Evolutionary conservation across 2,329 filamentous ascomycete species (phyloP).

Genomic region (Mariannaea sp.): DNA sequence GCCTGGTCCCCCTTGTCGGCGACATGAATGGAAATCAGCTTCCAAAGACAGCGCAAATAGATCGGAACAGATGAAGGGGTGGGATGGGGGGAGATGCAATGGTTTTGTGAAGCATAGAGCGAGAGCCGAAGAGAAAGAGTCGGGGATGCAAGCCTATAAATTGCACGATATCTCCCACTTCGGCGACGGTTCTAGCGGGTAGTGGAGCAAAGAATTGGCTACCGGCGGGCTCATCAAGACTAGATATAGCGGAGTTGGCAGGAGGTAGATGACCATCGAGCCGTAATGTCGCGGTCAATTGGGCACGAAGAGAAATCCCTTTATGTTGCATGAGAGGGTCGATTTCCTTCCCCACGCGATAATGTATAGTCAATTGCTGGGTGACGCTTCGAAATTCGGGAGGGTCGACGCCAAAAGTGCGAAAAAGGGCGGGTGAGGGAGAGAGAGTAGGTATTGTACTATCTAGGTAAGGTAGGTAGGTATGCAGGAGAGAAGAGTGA

Average conservation of each 20-base stretch:
- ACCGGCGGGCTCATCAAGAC: background rate
- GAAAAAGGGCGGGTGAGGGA: too few species aligned
- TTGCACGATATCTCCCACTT: background rate
- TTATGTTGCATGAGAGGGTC: too few species aligned
- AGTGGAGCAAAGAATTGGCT: background rate
- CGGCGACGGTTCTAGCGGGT: background rate
- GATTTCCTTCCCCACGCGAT: too few species aligned
- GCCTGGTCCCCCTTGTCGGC: constrained; percentile 5
- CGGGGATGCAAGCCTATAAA: background rate
- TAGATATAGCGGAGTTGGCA: background rate
- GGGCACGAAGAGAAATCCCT: too few species aligned
- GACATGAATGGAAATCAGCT: constrained; percentile 4
- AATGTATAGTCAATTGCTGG: too few species aligned
- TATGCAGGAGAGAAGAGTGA: too few species aligned
- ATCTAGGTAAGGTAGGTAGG: too few species aligned
- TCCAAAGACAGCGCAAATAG: background rate
- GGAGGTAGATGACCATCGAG: background rate
- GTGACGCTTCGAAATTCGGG: too few species aligned
- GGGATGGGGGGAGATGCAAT: background rate
- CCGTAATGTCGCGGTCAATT: too few species aligned
- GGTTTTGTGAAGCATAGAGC: background rate
- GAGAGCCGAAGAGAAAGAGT: background rate
- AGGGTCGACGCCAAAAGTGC: too few species aligned
- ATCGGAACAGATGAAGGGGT: background rate
- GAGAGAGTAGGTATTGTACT: too few species aligned